Base-by-base conservation (phyloP, 1,284 basidiomycete genomes). In the Marasmius sp. region DNA sequence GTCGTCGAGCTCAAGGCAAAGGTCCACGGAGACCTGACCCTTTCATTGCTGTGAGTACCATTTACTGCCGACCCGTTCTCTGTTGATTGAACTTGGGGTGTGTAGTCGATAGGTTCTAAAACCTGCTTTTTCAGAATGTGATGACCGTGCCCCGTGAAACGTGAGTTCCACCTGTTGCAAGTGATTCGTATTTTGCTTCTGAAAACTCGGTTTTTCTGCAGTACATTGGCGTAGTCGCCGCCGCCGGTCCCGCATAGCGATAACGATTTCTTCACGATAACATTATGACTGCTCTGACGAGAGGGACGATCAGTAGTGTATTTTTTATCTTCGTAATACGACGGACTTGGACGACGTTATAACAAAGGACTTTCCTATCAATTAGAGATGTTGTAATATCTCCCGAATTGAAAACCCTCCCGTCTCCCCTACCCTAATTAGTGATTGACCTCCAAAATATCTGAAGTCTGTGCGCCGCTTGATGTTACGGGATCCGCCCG, bases 1-100 rank as follows among this genome's bases (percentile, higher is more conserved):
- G 38, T n/a, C 16, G 48, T 59, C 8, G 50, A 51, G 36, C 22
- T 59, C 16, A 59, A 59, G 34, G 58, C 58, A 4, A 59, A 53
- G 36, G 58, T 59, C 37, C 58, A 59, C 50, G 58, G 58, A 8
- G 58, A 59, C 49, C 33, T 59, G n/a, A 54, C 58, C 5, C 50
- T 59, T 8, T 27, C 47, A 20, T 39, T 59, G 18, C 47, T 59
- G 58, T 59, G 58, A 59, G 58, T 59, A 11, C n/a, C 8, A 14
- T 47, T 47, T 20, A 8, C 16, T 47, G 7, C 16, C 45, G 45
- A 47, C 45, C 9, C n/a, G n/a, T 47, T 47, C 45, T n/a, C 20
- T n/a, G 45, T 47, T 47, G 16, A 47, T 47, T 47, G 45, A 47
- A 47, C 45, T n/a, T 43, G 41, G 45, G 45, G 45, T 8, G 16